Base-by-base conservation (phyloP, 345 rosid genomes). In the Eucalyptus fibrosa region DNA sequence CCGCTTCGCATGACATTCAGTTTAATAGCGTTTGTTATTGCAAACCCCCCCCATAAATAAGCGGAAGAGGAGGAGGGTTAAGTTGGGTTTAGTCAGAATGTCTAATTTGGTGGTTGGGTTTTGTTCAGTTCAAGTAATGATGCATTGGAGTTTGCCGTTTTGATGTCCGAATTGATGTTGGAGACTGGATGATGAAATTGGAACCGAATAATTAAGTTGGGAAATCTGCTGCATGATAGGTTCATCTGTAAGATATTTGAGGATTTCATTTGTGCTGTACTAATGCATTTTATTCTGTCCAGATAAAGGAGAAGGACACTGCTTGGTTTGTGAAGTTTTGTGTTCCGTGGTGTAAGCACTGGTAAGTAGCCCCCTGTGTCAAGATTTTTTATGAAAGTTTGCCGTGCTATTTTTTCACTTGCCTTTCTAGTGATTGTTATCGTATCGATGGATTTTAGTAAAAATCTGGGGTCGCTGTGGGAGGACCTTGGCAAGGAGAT, bases 331-430 rank as follows among this genome's bases (percentile, higher is more conserved):
- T 98, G 86, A 97, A 98, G 86, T 98, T 98, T 88, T 98, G 99
- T 89, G 99, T 98, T 86, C 98, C 99, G 47, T 97, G 99, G 99
- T 98, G 99, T 89, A 98, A 98, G 94, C 99, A 98, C 89, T 98
- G 99, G 99, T 98, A 92, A 94, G 59, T 86, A 26, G 37, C 81
- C 62, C 62, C 44, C 45, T 6, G 4, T 56, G 86, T 81, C 28
- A 6, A 50, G 62, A 50, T 83, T 32, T 24, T 47, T 0, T 6
- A 11, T 77, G 85, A 77, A 40, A 21, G 53, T 83, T 7, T 89
- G 9, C 88, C 3, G 9, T 55, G 86, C 49, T 77, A 26, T 88
- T 53, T 23, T 23, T 32, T 37, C 23, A 10, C 26, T 53, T n/a
- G 19, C 59, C 50, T 86, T 30, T 30, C 50, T 56, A 32, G 37